These are phyloP conservation scores for Ramalina intermedia DNA, from an alignment of 495 filamentous ascomycete species.

Conservation along the genomic window DNA sequence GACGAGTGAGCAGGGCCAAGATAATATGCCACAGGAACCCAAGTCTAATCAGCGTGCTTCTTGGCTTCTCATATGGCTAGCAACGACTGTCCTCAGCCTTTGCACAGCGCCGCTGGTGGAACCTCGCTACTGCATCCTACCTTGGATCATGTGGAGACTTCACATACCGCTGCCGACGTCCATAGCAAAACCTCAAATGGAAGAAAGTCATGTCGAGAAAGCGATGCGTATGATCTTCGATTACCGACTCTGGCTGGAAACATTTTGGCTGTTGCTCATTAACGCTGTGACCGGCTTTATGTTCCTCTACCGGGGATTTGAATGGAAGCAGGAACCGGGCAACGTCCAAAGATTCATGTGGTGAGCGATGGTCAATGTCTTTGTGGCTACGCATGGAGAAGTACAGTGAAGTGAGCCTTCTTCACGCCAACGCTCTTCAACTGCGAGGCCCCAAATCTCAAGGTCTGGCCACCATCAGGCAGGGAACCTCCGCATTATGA, in stretches of 20 bases:
- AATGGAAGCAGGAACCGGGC: slow-evolving; percentile 68
- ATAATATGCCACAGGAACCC: not conserved
- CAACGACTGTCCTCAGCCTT: slow-evolving; percentile 59
- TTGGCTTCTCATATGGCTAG: slow-evolving; percentile 54
- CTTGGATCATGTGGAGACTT: slow-evolving; percentile 87
- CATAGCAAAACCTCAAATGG: slow-evolving; percentile 9
- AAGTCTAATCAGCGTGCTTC: slow-evolving; percentile 26
- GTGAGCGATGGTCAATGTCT: slow-evolving; percentile 25
- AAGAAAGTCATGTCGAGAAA: slow-evolving; percentile 9
- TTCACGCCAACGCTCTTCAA: too few relatives aligned
- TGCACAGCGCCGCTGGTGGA: slow-evolving; percentile 85
- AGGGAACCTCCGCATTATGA: too few relatives aligned
- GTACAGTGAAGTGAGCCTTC: too few relatives aligned
- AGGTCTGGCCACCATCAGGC: too few relatives aligned
- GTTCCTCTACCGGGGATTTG: slow-evolving; percentile 66
- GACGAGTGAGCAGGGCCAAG: not conserved
- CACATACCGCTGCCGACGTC: slow-evolving; percentile 44
- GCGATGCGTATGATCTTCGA: not conserved
- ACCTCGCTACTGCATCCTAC: slow-evolving; percentile 85
- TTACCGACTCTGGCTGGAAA: slow-evolving; percentile 51
- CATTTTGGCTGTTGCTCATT: slow-evolving; percentile 58
- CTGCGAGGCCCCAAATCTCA: too few relatives aligned
- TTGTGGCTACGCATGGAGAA: too few relatives aligned
- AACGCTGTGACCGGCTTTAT: slow-evolving; percentile 65
- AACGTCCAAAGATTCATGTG: slow-evolving; percentile 87